A percentile compares a stretch with the other conserved stretches of the same genome.
Conservation (phyloP, 768 basidiomycete genomes). For the Myochromella boudieri region DNA sequence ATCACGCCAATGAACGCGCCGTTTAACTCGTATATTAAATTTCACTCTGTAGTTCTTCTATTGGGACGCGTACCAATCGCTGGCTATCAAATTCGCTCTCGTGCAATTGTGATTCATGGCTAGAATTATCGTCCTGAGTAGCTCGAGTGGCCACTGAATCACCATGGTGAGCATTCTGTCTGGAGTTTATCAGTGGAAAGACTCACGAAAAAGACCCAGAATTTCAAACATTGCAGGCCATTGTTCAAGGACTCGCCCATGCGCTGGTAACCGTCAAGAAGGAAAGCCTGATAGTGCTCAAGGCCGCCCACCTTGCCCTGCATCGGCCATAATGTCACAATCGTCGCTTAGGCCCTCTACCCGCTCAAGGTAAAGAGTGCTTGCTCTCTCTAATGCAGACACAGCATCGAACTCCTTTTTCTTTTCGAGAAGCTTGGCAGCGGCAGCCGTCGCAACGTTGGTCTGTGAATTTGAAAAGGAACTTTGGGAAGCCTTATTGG, state of each 20-base stretch:
- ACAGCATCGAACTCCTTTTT: conserved; percentile 82
- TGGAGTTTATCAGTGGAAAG: too few species aligned
- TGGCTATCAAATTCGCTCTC: conserved; percentile 40
- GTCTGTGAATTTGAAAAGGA: conserved; percentile 35
- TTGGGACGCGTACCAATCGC: conserved; percentile 70
- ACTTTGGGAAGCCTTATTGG: conserved; percentile 50
- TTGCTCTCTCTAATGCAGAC: conserved; percentile 66
- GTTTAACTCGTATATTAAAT: too few species aligned
- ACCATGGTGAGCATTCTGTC: too few species aligned
- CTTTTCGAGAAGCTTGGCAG: conserved; percentile 66
- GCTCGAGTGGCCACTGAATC: conserved; percentile 54
- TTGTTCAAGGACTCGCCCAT: conserved; percentile 75
- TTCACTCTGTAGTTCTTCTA: conserved; percentile 56
- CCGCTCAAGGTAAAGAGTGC: conserved; percentile 61
- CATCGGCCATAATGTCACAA: conserved; percentile 75
- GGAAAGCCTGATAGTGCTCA: too few species aligned
- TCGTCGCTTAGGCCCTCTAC: conserved; percentile 70
- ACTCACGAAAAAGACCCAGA: conserved; percentile 65
- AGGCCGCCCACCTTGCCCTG: conserved; percentile 55
- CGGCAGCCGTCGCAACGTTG: conserved; percentile 43
- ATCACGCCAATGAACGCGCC: too few species aligned
- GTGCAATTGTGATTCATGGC: conserved; percentile 4
- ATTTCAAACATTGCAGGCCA: conserved; percentile 87
- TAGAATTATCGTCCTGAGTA: conserved; percentile 24
- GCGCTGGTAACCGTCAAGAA: conserved; percentile 41